Evolutionary conservation across 163 green algal genomes (phyloP).

Genomic region (Prototheca wickerhamii): DNA sequence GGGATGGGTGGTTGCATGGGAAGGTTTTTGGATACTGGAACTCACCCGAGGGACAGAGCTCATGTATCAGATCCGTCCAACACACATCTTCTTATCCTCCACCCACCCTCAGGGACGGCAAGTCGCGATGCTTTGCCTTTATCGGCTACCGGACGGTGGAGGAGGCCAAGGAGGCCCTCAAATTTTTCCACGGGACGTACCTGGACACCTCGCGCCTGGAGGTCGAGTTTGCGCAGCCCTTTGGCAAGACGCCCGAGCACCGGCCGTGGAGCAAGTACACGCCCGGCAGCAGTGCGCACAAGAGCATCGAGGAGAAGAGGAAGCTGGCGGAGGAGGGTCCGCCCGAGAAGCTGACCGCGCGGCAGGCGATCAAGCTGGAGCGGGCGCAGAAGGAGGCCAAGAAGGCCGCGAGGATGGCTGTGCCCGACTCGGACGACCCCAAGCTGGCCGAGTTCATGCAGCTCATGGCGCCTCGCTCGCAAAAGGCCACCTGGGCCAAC

Average conservation of each 20-base stretch:
- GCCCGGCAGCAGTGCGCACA: neutral
- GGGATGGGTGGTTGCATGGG: neutral
- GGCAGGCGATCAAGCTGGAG: constrained; percentile 3
- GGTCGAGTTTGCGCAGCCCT: constrained; percentile 76
- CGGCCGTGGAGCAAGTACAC: constrained; percentile 90
- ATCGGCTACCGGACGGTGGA: constrained; percentile 78
- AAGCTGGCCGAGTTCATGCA: constrained; percentile 87
- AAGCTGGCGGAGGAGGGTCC: neutral
- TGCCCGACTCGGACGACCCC: constrained; percentile 38
- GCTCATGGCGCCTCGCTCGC: constrained; percentile 74
- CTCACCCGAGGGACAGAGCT: too few species aligned
- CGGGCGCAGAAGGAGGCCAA: constrained; percentile 6
- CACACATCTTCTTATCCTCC: too few species aligned
- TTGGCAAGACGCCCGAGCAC: constrained; percentile 37
- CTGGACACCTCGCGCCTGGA: constrained; percentile 76
- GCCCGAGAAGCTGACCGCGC: neutral
- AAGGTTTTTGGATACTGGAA: neutral
- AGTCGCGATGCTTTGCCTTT: constrained; percentile 89
- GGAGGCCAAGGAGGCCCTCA: constrained; percentile 59
- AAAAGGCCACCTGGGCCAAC: constrained; percentile 81
- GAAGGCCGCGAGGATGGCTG: neutral
- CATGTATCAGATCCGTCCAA: too few species aligned
- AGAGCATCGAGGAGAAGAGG: neutral
- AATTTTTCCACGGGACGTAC: constrained; percentile 88
- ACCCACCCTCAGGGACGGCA: constrained; percentile 63